Percentiles rank a stretch among this genome's conserved stretches.
These are phyloP conservation scores for Themeda triandra DNA, from an alignment of 176 grass and related monocot genomes.

Conservation along the genomic window DNA sequence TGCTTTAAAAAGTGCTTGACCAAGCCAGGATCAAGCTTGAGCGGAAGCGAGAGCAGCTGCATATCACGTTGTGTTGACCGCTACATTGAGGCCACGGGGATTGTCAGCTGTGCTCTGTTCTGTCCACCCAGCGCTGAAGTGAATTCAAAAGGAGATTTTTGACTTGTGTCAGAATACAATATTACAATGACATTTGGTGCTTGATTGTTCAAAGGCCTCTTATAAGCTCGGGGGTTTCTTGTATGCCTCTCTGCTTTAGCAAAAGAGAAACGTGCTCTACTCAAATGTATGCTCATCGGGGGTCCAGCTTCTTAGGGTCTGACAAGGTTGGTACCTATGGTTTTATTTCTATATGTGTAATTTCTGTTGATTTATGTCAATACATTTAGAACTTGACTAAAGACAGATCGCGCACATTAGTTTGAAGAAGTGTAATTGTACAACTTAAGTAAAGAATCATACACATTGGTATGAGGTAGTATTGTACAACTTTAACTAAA, in stretches of 20 bases:
- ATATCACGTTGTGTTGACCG: conserved; percentile 16
- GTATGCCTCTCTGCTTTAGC: background rate
- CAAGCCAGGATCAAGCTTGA: conserved; percentile 85
- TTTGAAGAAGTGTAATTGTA: too few relatives aligned
- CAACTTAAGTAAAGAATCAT: too few relatives aligned
- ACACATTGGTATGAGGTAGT: background rate
- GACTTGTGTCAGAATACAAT: background rate
- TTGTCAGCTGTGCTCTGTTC: too few relatives aligned
- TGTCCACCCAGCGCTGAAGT: too few relatives aligned
- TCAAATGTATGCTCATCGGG: conserved; percentile 34
- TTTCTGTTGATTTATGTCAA: background rate
- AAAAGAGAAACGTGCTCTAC: background rate
- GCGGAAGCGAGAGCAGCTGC: conserved; percentile 78
- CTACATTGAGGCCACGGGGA: too few relatives aligned
- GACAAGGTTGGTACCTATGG: too few relatives aligned
- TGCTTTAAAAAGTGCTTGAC: conserved; percentile 86
- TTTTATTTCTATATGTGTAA: too few relatives aligned
- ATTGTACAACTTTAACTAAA: background rate
- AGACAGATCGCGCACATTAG: background rate
- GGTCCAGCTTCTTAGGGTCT: conserved; percentile 85
- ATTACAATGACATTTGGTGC: background rate
- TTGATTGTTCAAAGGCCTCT: background rate
- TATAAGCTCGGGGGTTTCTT: background rate
- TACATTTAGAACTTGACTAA: background rate
- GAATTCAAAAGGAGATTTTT: too few relatives aligned